phyloP scores from a whole-genome alignment of 192 early-diverging fungal species.

The Pecoramyces ruminantium region DNA sequence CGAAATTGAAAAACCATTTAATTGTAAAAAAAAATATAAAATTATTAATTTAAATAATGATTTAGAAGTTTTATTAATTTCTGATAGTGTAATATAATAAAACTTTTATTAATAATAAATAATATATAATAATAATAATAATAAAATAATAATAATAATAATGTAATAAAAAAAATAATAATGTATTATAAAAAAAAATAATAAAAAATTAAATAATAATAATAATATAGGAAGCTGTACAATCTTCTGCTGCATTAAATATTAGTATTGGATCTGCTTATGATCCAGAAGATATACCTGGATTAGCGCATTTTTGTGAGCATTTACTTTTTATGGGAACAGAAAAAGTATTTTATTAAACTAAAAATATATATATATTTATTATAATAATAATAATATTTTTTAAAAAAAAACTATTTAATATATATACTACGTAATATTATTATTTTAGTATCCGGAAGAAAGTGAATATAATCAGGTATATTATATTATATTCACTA shows the following conservation, averaged over 20 bases:
- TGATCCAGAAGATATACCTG: constrained; percentile 60
- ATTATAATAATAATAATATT: no score
- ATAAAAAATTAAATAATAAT: no score
- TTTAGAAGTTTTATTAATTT: not conserved
- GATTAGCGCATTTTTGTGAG: constrained; percentile 63
- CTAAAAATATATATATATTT: no score
- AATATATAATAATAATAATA: no score
- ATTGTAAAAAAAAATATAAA: not conserved
- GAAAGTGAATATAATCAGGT: constrained; percentile 59
- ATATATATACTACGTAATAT: no score
- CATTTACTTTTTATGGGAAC: constrained; percentile 15
- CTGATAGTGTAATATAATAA: not conserved
- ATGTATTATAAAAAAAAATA: no score
- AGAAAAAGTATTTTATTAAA: not conserved
- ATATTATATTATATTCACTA: no score
- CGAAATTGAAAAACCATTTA: not conserved
- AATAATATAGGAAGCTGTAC: not conserved
- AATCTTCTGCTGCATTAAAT: not conserved
- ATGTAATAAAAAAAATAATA: no score
- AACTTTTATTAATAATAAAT: not conserved
- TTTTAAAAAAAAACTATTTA: no score
- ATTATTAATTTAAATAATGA: not conserved
- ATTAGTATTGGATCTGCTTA: constrained; percentile 65
- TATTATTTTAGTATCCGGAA: constrained; percentile 54
- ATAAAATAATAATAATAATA: no score